Evolutionary conservation across 352 stramenopile species (phyloP).

Genomic region (Pythium phragmitis): DNA sequence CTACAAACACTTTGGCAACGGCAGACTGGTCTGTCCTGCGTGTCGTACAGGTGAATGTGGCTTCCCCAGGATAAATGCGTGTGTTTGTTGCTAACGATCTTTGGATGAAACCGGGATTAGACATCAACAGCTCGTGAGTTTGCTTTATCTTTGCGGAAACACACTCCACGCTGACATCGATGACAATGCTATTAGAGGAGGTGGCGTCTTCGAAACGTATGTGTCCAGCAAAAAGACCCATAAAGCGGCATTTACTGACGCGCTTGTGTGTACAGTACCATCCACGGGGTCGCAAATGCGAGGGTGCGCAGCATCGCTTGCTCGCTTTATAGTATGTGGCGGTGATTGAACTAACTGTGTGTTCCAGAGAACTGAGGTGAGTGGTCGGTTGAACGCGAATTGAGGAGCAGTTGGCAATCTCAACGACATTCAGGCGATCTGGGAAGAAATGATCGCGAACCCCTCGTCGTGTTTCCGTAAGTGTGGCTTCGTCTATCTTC

Average conservation of each 20-base stretch:
- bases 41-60: slow-evolving; percentile 44
- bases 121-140: slow-evolving; percentile 54
- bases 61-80: background rate
- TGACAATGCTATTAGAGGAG: slow-evolving; percentile 27
- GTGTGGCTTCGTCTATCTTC: background rate
- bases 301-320: slow-evolving; percentile 36
- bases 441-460: slow-evolving; percentile 89
- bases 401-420: background rate
- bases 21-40: slow-evolving; percentile 58
- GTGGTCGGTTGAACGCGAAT: background rate
- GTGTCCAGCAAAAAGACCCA: background rate
- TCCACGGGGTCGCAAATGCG: slow-evolving; percentile 55
- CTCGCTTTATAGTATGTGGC: background rate
- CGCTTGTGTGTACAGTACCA: slow-evolving; percentile 39
- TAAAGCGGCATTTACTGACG: background rate
- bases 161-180: background rate
- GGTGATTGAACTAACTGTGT: background rate
- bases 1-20: slow-evolving; percentile 78
- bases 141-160: background rate
- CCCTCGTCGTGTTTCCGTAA: slow-evolving; percentile 77
- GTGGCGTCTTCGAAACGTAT: slow-evolving; percentile 72
- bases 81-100: background rate
- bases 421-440: slow-evolving; percentile 54
- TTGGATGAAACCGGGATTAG: slow-evolving; percentile 17
- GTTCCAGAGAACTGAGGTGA: slow-evolving; percentile 28